A percentile compares a stretch with the other conserved stretches of the same genome.
Evolutionary conservation across 164 flowering plant genomes (phyloP).

Genomic region (Protea cynaroides): DNA sequence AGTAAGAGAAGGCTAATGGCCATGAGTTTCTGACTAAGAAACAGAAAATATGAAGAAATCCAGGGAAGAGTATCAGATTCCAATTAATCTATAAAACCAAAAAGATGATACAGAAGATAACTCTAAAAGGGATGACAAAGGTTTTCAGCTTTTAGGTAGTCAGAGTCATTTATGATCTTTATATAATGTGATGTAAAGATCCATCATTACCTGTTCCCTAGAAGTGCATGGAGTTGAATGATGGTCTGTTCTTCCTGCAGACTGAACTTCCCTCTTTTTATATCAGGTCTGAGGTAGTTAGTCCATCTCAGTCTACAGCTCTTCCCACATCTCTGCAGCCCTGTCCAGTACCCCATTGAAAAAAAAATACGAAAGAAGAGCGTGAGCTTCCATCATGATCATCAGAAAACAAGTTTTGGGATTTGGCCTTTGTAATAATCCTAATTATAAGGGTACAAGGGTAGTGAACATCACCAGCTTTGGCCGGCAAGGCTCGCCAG

Average conservation of each 20-base stretch:
- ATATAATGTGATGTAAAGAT: no score
- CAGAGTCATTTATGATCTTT: no score
- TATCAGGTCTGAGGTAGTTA: constrained; percentile 87
- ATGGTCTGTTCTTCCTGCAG: constrained; percentile 90
- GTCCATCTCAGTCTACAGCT: constrained; percentile 96
- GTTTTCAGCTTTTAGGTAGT: no score
- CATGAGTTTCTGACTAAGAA: not conserved
- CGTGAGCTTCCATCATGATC: no score
- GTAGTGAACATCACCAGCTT: constrained; percentile 53
- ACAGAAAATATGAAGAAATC: no score
- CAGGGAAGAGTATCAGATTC: no score
- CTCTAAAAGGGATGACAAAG: no score
- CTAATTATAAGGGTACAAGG: not conserved
- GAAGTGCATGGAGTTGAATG: constrained; percentile 94
- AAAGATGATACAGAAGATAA: no score
- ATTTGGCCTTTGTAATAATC: no score
- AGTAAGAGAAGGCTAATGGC: not conserved
- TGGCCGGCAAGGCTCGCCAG: constrained; percentile 24
- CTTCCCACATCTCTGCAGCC: constrained; percentile 90
- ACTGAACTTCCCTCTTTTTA: constrained; percentile 90
- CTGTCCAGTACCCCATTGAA: constrained; percentile 27
- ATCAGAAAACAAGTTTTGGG: not conserved
- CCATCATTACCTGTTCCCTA: constrained; percentile 91
- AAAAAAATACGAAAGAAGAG: not conserved
- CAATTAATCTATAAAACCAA: no score